These are phyloP conservation scores for Erysimum cheiri DNA, from an alignment of 441 rosid species.

Conservation along the genomic window DNA sequence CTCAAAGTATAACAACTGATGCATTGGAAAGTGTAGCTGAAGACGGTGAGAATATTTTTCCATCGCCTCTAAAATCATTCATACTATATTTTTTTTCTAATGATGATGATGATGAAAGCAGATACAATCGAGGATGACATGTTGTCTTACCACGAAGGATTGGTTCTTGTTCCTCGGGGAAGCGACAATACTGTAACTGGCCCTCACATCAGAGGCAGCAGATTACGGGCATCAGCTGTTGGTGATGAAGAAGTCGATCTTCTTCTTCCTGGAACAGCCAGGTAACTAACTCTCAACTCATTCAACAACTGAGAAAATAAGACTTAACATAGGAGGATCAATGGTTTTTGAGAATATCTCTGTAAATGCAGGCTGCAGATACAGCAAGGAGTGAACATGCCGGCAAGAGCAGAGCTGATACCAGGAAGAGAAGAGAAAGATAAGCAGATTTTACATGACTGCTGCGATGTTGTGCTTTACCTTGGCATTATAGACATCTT, in stretches of 20 bases:
- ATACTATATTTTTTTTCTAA: not conserved
- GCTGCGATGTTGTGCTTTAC: slow-evolving; percentile 87
- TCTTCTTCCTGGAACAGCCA: slow-evolving; percentile 97
- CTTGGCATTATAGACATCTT: slow-evolving; percentile 90
- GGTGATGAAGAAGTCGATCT: slow-evolving; percentile 98
- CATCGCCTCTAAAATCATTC: not conserved
- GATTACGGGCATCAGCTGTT: slow-evolving; percentile 82
- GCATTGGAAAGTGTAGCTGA: slow-evolving; percentile 87
- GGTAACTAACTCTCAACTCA: slow-evolving; percentile 53
- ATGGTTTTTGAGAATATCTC: not conserved
- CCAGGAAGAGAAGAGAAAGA: slow-evolving; percentile 84
- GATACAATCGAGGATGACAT: slow-evolving; percentile 82
- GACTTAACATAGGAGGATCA: slow-evolving; percentile 1
- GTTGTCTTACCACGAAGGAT: slow-evolving; percentile 82
- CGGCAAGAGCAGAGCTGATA: slow-evolving; percentile 87
- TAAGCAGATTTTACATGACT: slow-evolving; percentile 64
- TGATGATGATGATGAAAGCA: slow-evolving; percentile 44
- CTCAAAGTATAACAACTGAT: slow-evolving; percentile 56
- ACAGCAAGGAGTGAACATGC: slow-evolving; percentile 99
- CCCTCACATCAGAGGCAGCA: slow-evolving; percentile 92
- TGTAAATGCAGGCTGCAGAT: slow-evolving; percentile 71
- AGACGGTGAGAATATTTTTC: slow-evolving; percentile 61
- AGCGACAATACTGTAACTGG: slow-evolving; percentile 77
- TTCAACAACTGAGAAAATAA: not conserved
- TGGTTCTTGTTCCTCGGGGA: slow-evolving; percentile 92